Evolutionary conservation across 176 grass and related monocot species (phyloP).

Genomic region (Rhipidocladum racemiflorum): DNA sequence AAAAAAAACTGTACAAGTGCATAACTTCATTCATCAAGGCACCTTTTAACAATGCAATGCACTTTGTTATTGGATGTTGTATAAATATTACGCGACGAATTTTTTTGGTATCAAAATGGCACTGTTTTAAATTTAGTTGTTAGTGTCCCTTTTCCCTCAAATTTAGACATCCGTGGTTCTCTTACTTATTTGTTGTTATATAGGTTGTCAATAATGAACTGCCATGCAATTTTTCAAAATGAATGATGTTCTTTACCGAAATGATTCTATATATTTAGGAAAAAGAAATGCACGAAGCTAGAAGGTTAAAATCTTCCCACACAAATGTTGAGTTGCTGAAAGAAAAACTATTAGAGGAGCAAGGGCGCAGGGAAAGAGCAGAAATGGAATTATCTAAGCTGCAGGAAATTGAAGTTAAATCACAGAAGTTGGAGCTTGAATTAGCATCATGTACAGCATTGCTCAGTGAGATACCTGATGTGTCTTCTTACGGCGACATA

Average conservation of each 20-base stretch:
- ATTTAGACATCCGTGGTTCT: slow-evolving; percentile 12
- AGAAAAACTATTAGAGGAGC: slow-evolving; percentile 92
- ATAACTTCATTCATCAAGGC: neutral
- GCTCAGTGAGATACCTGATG: slow-evolving; percentile 81
- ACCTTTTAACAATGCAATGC: neutral
- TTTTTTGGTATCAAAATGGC: neutral
- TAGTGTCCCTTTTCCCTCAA: neutral
- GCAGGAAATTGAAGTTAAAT: slow-evolving; percentile 56
- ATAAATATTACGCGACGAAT: neutral
- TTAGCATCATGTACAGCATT: slow-evolving; percentile 67
- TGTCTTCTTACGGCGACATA: slow-evolving; percentile 73
- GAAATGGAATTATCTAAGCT: slow-evolving; percentile 81
- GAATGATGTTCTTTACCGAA: slow-evolving; percentile 17
- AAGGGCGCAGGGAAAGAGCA: slow-evolving; percentile 60
- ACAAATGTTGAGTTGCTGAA: slow-evolving; percentile 75
- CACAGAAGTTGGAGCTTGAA: slow-evolving; percentile 84
- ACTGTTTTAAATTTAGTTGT: neutral
- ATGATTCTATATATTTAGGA: slow-evolving; percentile 52
- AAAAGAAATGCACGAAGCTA: slow-evolving; percentile 85
- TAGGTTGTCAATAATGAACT: neutral
- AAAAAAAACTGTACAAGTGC: slow-evolving; percentile 25
- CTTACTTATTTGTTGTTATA: neutral
- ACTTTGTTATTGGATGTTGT: slow-evolving; percentile 17
- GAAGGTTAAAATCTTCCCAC: slow-evolving; percentile 80
- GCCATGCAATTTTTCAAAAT: neutral